Evolutionary conservation across 139 green algal genomes (phyloP).

Genomic region (Penium margaritaceum): DNA sequence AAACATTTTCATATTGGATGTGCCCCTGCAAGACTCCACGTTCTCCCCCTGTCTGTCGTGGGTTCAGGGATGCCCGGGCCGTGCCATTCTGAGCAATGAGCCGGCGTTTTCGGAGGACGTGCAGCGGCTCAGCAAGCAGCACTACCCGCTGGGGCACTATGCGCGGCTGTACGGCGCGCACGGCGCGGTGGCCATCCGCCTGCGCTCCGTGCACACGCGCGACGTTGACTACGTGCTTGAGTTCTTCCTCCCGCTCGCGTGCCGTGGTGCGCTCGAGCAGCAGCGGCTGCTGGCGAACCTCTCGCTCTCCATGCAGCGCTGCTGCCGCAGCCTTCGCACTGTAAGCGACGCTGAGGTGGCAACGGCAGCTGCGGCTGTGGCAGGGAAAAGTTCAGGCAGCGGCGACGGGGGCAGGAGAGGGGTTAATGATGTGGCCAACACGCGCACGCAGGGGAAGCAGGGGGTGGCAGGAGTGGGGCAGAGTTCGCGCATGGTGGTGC

Average conservation of each 20-base stretch:
- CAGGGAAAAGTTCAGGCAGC: neutral
- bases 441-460: too few relatives aligned
- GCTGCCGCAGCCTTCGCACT: constrained; percentile 25
- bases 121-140: constrained; percentile 16
- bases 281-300: constrained; percentile 26
- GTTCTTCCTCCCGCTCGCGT: constrained; percentile 45
- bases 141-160: constrained; percentile 46
- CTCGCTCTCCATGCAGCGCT: constrained; percentile 32
- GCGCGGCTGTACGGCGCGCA: constrained; percentile 34
- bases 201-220: constrained; percentile 7
- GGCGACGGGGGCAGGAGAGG: neutral
- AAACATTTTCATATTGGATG: too few relatives aligned
- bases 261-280: constrained; percentile 10
- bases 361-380: neutral
- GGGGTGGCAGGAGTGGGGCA: too few relatives aligned
- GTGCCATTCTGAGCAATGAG: constrained; percentile 13
- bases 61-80: constrained; percentile 31
- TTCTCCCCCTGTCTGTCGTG: too few relatives aligned
- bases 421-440: neutral
- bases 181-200: constrained; percentile 30
- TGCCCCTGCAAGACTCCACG: too few relatives aligned
- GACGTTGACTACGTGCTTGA: constrained; percentile 42
- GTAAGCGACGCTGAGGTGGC: constrained; percentile 26
- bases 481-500: too few relatives aligned
- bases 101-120: constrained; percentile 39